These are phyloP conservation scores for Artemisia princeps DNA, from an alignment of 140 eudicot species.

Conservation along the genomic window DNA sequence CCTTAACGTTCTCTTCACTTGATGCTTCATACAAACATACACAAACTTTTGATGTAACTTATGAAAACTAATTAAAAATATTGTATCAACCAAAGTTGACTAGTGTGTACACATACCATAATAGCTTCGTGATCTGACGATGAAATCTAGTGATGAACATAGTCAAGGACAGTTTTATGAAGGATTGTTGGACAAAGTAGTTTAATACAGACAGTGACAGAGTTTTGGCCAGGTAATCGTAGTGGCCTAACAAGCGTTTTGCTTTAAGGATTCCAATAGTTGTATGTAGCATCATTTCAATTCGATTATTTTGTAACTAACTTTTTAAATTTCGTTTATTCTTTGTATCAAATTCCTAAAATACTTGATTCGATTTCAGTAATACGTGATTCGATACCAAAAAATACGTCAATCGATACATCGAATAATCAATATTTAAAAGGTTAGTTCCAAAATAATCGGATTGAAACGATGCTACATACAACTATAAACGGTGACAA, in stretches of 20 bases:
- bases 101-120: slow-evolving; percentile 8
- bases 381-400: no score
- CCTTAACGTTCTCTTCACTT: slow-evolving; percentile 44
- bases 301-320: no score
- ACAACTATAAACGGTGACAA: no score
- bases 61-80: background rate
- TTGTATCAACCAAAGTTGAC: background rate
- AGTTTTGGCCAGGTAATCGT: slow-evolving; percentile 5
- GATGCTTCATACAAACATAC: slow-evolving; percentile 22
- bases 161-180: background rate
- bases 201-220: slow-evolving; percentile 23
- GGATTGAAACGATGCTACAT: no score
- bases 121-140: background rate
- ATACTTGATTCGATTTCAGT: no score
- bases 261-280: slow-evolving; percentile 28
- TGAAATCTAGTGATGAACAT: background rate
- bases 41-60: background rate
- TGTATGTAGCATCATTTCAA: no score
- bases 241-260: slow-evolving; percentile 27
- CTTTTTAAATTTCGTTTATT: no score
- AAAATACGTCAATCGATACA: no score
- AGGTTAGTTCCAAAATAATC: no score
- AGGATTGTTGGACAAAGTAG: slow-evolving; percentile 10
- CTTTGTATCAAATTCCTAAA: no score
- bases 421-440: no score